Evolutionary conservation across 1,139 yeast species (phyloP), one percentile per base, ranked within the genome.

Genomic region (Geotrichum fermentans): DNA sequence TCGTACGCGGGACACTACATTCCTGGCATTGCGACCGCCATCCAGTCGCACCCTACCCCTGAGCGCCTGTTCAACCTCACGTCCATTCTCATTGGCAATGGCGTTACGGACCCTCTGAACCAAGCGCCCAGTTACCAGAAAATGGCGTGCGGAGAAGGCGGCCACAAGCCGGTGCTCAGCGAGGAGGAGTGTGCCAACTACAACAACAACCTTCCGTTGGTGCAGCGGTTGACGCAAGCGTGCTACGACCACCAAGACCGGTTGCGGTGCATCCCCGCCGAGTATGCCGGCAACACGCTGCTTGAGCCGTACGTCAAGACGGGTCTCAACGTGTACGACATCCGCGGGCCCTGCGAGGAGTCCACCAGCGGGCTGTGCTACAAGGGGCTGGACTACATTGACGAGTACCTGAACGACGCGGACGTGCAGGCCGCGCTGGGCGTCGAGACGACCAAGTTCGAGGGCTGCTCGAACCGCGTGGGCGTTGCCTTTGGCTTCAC

Each of bases 1-100:
- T 83, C 92, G 10, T 87, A 86, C 61, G 95, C 88, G 33, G 96
- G 95, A 38, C 95, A 85, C 67, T 86, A 86, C 64, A 80, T 86
- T 56, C 96, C 96, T 24, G 79, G 75, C 26, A 80, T 87, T 66
- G 92, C 92, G 17, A 70, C 77, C 43, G 94, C 84, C 62, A 84
- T 87, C 55, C 67, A 83, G 54, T 80, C 80, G 20, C 63, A 79
- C 79, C 52, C 54, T 17, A 18, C 8, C 21, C 36, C 36, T 21
- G 86, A 82, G 61, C 74, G 84, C 53, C 69, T 77, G 16, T 85
- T 86, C 64, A 78, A 84, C 56, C 74, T 86, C 60, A 66, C 78
- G 10, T 83, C 94, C 1, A 79, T 85, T 4, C 65, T 86, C 63
- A 85, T 86, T 58, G 96, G 96, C 34, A 86, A 86, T 66, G 95